phyloP scores from a whole-genome alignment of 2,329 filamentous ascomycete genomes.

The Allantophomopsis cytisporea region DNA sequence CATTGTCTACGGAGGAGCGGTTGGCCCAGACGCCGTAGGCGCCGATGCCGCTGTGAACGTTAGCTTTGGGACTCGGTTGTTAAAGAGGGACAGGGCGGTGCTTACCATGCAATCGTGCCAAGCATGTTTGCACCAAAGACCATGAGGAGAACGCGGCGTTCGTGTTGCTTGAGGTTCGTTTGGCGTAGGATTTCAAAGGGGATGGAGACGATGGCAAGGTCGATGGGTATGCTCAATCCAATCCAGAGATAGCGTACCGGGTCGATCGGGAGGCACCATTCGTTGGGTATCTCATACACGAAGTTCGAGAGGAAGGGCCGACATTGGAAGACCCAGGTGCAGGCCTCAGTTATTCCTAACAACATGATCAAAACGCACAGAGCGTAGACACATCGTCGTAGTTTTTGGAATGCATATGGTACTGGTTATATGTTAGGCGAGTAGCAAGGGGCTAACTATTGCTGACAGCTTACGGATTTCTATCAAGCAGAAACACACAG shows the following conservation, averaged over 20 bases:
- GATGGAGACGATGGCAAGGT: conserved; percentile 13
- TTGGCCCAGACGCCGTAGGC: conserved; percentile 11
- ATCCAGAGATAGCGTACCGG: conserved; percentile 8
- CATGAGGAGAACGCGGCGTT: conserved; percentile 13
- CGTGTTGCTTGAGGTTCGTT: conserved; percentile 10
- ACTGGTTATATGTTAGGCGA: too few relatives aligned
- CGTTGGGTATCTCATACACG: too few relatives aligned
- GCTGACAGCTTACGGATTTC: conserved; percentile 13
- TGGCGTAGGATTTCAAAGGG: conserved; percentile 12
- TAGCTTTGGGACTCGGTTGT: not conserved
- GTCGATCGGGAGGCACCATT: too few relatives aligned
- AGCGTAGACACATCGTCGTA: too few relatives aligned
- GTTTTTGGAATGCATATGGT: too few relatives aligned
- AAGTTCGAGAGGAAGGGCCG: too few relatives aligned
- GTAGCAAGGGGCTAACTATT: not conserved
- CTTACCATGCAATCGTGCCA: conserved; percentile 15
- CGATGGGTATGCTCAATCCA: conserved; percentile 13
- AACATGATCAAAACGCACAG: too few relatives aligned
- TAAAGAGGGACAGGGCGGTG: not conserved
- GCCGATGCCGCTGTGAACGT: conserved; percentile 4
- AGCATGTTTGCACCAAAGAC: conserved; percentile 15
- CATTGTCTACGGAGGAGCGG: conserved; percentile 5
- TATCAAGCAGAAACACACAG: conserved; percentile 15
- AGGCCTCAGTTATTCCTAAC: too few relatives aligned
- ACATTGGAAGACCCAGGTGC: too few relatives aligned